Evolutionary conservation across 345 rosid genomes (phyloP), one percentile per base, ranked within the genome.

Genomic region (Hypericum perforatum): DNA sequence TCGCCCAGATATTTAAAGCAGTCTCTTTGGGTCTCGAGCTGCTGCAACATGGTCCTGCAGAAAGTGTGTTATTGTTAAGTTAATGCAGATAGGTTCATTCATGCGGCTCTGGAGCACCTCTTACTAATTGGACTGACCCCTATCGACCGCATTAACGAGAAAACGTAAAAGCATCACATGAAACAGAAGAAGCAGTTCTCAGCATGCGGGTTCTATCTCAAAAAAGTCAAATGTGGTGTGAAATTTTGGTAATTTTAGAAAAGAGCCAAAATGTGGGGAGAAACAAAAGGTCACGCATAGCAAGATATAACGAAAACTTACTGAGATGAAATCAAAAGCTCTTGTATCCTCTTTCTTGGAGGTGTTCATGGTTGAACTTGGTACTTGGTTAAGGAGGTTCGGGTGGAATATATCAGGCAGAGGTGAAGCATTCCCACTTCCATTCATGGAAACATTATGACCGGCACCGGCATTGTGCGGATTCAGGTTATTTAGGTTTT

Each of bases 311-410:
- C 11, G 5, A 49, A 43, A 58, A 78, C 96, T 81, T 77, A 91
- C 98, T 0, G 92, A 82, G 65, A 91, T 87, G 76, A 91, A 91
- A 68, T 91, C 98, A 54, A 91, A 91, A 54, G 98, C 98, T 63
- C 73, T 79, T 11, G 86, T 87, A 0, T 91, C 98, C 74, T 87
- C 95, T 60, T 78, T 85, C 75, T 82, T 82, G 6, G 79, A 67
- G 60, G 53, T 70, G 72, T 70, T 86, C 81, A 78, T 68, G 36
- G 69, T 54, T 49, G 88, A 70, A 58, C 54, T 74, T 50, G 96
- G 80, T 65, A 65, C 41, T 67, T 79, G 98, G 70, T 73, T 66
- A 9, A 70, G 76, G 48, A 67, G 74, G 63, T 58, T 91, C 52
- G 82, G 59, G 62, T 91, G 96, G 74, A 91, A 91, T 56, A 91